Percentiles rank a stretch among this genome's conserved stretches.
These are phyloP conservation scores for Raffaelea albimanens DNA, from an alignment of 2,329 filamentous ascomycete species.

Conservation along the genomic window DNA sequence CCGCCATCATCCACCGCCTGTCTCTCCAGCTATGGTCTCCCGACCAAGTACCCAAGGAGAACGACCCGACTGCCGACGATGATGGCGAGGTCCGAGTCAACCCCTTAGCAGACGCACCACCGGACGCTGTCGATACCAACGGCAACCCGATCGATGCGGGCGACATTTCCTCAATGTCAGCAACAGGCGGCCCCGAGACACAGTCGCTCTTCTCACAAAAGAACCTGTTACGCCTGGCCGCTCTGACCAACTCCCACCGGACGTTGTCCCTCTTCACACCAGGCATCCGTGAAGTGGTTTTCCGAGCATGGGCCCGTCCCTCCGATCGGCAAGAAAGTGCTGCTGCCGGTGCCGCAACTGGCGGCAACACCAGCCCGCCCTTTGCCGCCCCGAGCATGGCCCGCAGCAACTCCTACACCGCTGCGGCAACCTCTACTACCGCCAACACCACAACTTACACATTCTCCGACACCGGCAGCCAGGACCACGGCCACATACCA, in stretches of 20 bases:
- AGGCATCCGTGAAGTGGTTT: slow-evolving; percentile 80
- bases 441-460: slow-evolving; percentile 60
- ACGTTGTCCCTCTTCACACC: slow-evolving; percentile 89
- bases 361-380: slow-evolving; percentile 32
- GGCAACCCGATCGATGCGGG: slow-evolving; percentile 68
- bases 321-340: slow-evolving; percentile 56
- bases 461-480: slow-evolving; percentile 62
- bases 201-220: slow-evolving; percentile 93
- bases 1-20: slow-evolving; percentile 88
- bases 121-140: slow-evolving; percentile 72
- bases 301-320: slow-evolving; percentile 81
- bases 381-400: slow-evolving; percentile 43
- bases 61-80: slow-evolving; percentile 41
- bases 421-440: slow-evolving; percentile 45
- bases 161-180: slow-evolving; percentile 64
- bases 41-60: slow-evolving; percentile 65
- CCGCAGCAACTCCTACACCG: slow-evolving; percentile 54
- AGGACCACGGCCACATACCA: slow-evolving; percentile 51
- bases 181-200: slow-evolving; percentile 71
- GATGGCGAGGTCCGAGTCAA: slow-evolving; percentile 57
- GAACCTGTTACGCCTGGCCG: slow-evolving; percentile 74
- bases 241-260: slow-evolving; percentile 77
- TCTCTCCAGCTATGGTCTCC: slow-evolving; percentile 85
- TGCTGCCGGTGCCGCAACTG: slow-evolving; percentile 3
- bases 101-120: slow-evolving; percentile 70